Base-by-base conservation (phyloP, 768 basidiomycete genomes). In the Leccinum uliginosum region DNA sequence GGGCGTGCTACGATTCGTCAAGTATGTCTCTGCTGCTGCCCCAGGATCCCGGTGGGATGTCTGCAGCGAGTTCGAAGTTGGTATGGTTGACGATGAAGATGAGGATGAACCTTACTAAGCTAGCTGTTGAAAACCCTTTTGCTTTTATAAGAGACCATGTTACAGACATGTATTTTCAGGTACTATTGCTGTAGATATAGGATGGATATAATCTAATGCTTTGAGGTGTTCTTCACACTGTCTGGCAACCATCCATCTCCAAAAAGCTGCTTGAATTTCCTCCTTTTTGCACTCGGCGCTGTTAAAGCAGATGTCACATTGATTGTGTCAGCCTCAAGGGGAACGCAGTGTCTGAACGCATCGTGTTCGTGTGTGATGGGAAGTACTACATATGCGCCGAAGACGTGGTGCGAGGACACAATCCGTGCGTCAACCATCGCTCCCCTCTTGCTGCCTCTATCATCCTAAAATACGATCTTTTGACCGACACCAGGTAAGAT, bases 11-110 rank as follows among this genome's bases (percentile, higher is more conserved):
- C 83, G 83, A 43, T 98, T 98, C 69, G 92, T 95, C 60, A 98
- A 98, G 71, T 98, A 98, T 65, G 83, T 98, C 19, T 90, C 89
- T 26, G 91, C 91, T 15, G 84, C 86, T 1, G 96, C 96, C 0
- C 83, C 86, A 51, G 92, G 93, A 9, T 93, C 91, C 27, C 77
- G 96, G 53, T 98, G 93, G 93, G 96, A 98, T 69, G 75, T 98
- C 11, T 91, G 86, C 60, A 87, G 86, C 4, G 96, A 98, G 74
- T 98, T 89, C 70, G 92, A 93, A 66, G 86, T 97, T 10, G 93
- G 91, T 3, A 84, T 88, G 76, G 69, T 92, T 23, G 82, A 88
- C 1, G 81, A 82, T 9, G 83, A 77, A 1, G 81, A 79, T 2
- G 69, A 66, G 12, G 35, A 67, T 6, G 40, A 67, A 40, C 59